These are phyloP conservation scores for Tylopilus sp. DNA, from an alignment of 1,284 basidiomycete genomes.

Conservation along the genomic window DNA sequence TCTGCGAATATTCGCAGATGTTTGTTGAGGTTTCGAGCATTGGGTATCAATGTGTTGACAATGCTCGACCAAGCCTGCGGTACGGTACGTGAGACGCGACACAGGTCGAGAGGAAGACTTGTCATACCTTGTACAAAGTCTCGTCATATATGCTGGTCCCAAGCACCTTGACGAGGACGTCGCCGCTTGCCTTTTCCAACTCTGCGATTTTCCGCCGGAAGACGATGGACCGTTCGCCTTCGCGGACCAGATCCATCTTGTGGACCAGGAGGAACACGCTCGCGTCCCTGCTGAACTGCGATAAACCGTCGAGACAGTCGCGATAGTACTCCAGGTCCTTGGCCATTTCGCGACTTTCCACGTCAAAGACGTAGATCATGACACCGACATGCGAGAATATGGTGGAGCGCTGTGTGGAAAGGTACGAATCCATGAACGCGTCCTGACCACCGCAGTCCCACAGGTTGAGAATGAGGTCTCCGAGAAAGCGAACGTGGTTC, in stretches of 20 bases:
- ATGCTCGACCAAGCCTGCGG: constrained; percentile 94
- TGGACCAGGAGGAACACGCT: constrained; percentile 90
- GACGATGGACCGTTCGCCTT: constrained; percentile 48
- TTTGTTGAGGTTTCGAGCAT: constrained; percentile 81
- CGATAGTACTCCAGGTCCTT: constrained; percentile 87
- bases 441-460: constrained; percentile 99
- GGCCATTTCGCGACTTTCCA: constrained; percentile 69
- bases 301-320: constrained; percentile 78
- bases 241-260: constrained; percentile 90
- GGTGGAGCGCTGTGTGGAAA: constrained; percentile 83
- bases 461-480: constrained; percentile 88
- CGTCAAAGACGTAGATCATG: constrained; percentile 97
- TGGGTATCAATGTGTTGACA: constrained; percentile 95
- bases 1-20: constrained; percentile 85
- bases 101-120: constrained; percentile 2
- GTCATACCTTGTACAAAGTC: constrained; percentile 85
- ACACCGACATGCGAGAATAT: constrained; percentile 97
- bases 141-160: constrained; percentile 99
- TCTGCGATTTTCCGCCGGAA: constrained; percentile 71
- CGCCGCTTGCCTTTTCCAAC: constrained; percentile 61
- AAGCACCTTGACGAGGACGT: constrained; percentile 63
- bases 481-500: constrained; percentile 95
- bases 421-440: constrained; percentile 95
- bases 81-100: constrained; percentile 8
- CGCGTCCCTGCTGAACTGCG: constrained; percentile 75